A percentile compares a stretch with the other conserved stretches of the same genome.
phyloP scores from a whole-genome alignment of 257 asterid genomes.

The Lantana camara region DNA sequence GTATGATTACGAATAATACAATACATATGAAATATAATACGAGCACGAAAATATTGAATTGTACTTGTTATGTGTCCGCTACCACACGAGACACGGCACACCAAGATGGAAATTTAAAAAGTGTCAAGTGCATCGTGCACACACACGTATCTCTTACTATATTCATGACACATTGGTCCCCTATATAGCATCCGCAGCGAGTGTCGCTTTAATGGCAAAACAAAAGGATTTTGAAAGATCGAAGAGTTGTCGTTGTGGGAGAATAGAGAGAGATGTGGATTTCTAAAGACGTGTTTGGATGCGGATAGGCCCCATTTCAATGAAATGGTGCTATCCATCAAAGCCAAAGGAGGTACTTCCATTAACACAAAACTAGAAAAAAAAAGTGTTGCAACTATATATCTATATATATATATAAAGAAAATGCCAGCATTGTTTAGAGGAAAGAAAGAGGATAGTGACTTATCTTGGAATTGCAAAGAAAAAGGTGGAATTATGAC shows the following conservation, averaged over 20 bases:
- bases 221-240: slow-evolving; percentile 33
- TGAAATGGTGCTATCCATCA: slow-evolving; percentile 35
- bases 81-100: too few relatives aligned
- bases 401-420: slow-evolving; percentile 15
- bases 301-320: slow-evolving; percentile 27
- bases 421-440: slow-evolving; percentile 22
- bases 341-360: slow-evolving; percentile 9
- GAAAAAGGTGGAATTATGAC: slow-evolving; percentile 33
- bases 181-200: slow-evolving; percentile 24
- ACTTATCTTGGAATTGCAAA: slow-evolving; percentile 47
- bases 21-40: too few relatives aligned
- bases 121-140: too few relatives aligned
- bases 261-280: slow-evolving; percentile 23
- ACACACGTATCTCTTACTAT: not conserved
- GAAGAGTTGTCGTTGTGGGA: slow-evolving; percentile 38
- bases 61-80: too few relatives aligned
- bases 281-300: slow-evolving; percentile 27
- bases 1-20: too few relatives aligned
- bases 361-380: slow-evolving; percentile 25
- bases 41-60: too few relatives aligned
- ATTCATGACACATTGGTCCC: slow-evolving; percentile 44
- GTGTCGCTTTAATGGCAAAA: slow-evolving; percentile 29
- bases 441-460: slow-evolving; percentile 39
- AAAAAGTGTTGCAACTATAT: too few relatives aligned
- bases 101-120: too few relatives aligned